These are phyloP conservation scores for Dysphania ambrosioides DNA, from an alignment of 148 eudicot genomes.

Conservation along the genomic window DNA sequence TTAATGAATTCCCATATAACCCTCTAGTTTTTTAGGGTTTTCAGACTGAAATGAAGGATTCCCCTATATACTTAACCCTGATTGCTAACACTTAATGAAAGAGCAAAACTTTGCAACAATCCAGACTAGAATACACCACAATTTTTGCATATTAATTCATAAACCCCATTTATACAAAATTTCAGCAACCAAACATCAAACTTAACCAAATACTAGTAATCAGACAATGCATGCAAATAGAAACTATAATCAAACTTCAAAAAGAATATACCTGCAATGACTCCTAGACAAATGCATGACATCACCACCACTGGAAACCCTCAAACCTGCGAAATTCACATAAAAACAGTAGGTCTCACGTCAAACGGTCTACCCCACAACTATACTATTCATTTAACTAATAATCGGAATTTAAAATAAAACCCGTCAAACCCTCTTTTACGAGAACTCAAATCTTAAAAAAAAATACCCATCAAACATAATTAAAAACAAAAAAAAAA, in stretches of 20 bases:
- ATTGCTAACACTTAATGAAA: conserved; percentile 4
- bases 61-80: not conserved
- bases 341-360: too few relatives aligned
- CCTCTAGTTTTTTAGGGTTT: not conserved
- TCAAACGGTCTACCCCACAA: too few relatives aligned
- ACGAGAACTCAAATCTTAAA: not conserved
- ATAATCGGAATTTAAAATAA: too few relatives aligned
- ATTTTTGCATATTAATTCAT: not conserved
- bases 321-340: conserved; percentile 22
- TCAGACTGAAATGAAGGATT: not conserved
- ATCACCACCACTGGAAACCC: conserved; percentile 34
- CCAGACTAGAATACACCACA: not conserved
- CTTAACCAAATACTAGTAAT: not conserved
- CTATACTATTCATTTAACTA: too few relatives aligned
- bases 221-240: not conserved
- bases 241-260: not conserved
- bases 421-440: not conserved
- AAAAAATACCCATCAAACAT: not conserved
- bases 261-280: conserved; percentile 24
- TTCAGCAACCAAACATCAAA: not conserved
- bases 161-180: not conserved
- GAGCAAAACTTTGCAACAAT: not conserved
- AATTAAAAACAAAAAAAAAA: not conserved
- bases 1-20: not conserved
- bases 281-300: conserved; percentile 23